phyloP scores from a whole-genome alignment of 371 early-diverging fungal genomes.

The Mortierella sp. region DNA sequence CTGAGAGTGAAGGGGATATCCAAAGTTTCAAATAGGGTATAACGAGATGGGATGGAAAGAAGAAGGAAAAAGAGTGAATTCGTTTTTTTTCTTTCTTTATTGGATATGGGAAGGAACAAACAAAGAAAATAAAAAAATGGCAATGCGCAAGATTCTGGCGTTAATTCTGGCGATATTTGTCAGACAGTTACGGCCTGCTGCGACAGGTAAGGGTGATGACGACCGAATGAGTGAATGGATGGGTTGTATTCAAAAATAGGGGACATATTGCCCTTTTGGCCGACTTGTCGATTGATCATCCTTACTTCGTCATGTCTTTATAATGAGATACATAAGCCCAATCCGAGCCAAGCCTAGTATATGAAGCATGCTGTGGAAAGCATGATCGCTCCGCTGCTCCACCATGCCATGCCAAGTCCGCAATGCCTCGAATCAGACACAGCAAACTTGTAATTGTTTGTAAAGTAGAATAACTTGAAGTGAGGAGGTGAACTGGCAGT shows the following conservation, averaged over 20 bases:
- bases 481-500: not conserved
- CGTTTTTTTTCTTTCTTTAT: not conserved
- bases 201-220: conserved; percentile 10
- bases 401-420: not conserved
- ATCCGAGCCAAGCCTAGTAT: not conserved
- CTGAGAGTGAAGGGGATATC: not conserved
- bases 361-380: not conserved
- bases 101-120: not conserved
- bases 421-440: not conserved
- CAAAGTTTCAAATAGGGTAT: not conserved
- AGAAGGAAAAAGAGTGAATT: not conserved
- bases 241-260: conserved; percentile 15
- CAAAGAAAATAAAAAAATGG: not conserved
- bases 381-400: conserved; percentile 14
- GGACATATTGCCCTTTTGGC: conserved; percentile 1
- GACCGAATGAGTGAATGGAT: conserved; percentile 17
- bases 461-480: not conserved
- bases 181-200: conserved; percentile 4
- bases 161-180: not conserved
- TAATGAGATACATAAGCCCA: not conserved
- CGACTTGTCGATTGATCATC: conserved; percentile 7
- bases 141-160: conserved; percentile 9
- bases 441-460: not conserved
- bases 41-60: conserved; percentile 4
- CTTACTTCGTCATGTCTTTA: not conserved